phyloP scores from a whole-genome alignment of 306 rosid species.

The Vigna nakashimae region DNA sequence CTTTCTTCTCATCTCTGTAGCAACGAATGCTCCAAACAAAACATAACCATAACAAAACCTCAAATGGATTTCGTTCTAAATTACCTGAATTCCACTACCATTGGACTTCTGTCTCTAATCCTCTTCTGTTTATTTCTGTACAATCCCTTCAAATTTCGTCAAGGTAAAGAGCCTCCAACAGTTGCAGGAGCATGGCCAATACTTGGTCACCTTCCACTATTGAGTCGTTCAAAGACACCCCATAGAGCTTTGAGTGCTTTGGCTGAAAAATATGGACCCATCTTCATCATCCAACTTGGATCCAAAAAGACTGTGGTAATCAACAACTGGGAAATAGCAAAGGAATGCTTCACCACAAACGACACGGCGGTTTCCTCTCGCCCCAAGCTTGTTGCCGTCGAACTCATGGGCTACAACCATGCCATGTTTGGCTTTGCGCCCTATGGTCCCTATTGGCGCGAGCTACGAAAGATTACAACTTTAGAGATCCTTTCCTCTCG shows the following conservation, averaged over 20 bases:
- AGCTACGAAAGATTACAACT: slow-evolving; percentile 12
- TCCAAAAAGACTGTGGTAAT: slow-evolving; percentile 2
- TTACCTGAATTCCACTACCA: not conserved
- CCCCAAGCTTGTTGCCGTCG: not conserved
- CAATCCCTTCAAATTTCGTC: not conserved
- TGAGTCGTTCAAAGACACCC: slow-evolving; percentile 9
- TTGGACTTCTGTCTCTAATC: slow-evolving; percentile 1
- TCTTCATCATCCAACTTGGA: slow-evolving; percentile 44
- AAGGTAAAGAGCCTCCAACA: not conserved
- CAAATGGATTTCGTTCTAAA: not conserved
- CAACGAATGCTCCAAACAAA: too few relatives aligned
- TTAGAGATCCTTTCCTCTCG: slow-evolving; percentile 21
- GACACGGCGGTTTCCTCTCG: slow-evolving; percentile 37
- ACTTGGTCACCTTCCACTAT: slow-evolving; percentile 43
- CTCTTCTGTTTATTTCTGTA: not conserved
- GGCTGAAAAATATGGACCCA: slow-evolving; percentile 47
- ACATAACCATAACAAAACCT: too few relatives aligned
- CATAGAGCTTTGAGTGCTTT: slow-evolving; percentile 37
- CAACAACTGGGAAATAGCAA: slow-evolving; percentile 39
- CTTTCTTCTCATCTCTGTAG: too few relatives aligned
- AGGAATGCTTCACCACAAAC: slow-evolving; percentile 50
- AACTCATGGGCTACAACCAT: slow-evolving; percentile 14
- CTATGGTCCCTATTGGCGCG: slow-evolving; percentile 45
- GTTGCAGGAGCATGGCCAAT: slow-evolving; percentile 49
- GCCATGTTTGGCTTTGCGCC: slow-evolving; percentile 31